Evolutionary conservation across 2,329 filamentous ascomycete species (phyloP).

Genomic region (Phialocephala subalpina): DNA sequence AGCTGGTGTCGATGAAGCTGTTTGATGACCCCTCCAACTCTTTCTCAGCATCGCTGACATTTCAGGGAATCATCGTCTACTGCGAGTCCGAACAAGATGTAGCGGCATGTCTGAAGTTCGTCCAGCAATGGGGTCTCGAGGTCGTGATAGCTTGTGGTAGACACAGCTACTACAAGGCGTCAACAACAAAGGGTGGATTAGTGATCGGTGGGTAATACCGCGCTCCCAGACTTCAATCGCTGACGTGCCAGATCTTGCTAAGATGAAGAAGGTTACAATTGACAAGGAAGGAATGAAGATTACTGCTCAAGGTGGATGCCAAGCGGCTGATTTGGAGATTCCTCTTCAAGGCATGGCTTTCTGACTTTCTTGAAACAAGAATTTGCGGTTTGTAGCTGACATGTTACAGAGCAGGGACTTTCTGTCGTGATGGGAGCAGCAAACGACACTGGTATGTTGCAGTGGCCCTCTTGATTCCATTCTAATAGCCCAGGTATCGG

Average conservation of each 20-base stretch:
- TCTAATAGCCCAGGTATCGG: slow-evolving; percentile 17
- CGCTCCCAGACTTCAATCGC: background rate
- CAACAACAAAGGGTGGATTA: slow-evolving; percentile 24
- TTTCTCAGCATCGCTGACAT: background rate
- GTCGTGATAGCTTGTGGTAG: slow-evolving; percentile 22
- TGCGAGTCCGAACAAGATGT: slow-evolving; percentile 29
- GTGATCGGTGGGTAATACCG: slow-evolving; percentile 18
- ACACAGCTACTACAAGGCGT: slow-evolving; percentile 27
- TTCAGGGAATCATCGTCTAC: slow-evolving; percentile 24
- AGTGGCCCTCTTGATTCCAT: background rate
- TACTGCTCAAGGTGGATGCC: slow-evolving; percentile 27
- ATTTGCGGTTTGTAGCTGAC: background rate
- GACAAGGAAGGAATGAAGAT: slow-evolving; percentile 23
- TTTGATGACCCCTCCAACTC: slow-evolving; percentile 9
- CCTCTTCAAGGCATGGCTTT: background rate
- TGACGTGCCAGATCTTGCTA: slow-evolving; percentile 19
- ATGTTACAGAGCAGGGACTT: slow-evolving; percentile 14
- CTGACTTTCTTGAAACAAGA: too few species aligned
- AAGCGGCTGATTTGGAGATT: slow-evolving; percentile 27
- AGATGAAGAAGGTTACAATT: slow-evolving; percentile 29
- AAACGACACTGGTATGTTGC: slow-evolving; percentile 40
- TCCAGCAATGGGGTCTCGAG: slow-evolving; percentile 21
- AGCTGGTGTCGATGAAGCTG: slow-evolving; percentile 27
- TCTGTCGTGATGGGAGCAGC: slow-evolving; percentile 23
- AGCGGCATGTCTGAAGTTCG: slow-evolving; percentile 21